A percentile compares a stretch with the other conserved stretches of the same genome.
These are phyloP conservation scores for Coniella vitis DNA, from an alignment of 2,329 filamentous ascomycete genomes.

Conservation along the genomic window DNA sequence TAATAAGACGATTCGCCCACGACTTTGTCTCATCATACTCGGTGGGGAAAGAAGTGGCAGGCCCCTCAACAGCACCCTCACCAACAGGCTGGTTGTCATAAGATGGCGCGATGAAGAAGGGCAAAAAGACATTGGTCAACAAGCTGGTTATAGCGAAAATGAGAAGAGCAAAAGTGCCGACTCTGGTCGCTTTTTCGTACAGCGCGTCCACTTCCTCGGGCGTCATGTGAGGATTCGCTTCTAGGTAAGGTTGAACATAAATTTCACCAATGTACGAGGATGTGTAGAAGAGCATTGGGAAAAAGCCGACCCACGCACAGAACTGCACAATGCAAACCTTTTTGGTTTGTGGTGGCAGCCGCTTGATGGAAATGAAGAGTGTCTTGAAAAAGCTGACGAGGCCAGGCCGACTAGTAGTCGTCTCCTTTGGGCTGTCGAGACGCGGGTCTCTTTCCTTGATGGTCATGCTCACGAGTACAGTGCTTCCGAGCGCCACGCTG, in stretches of 20 bases:
- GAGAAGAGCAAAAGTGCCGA: conserved; percentile 83
- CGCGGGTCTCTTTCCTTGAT: conserved; percentile 78
- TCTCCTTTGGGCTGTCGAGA: conserved; percentile 55
- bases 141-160: conserved; percentile 85
- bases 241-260: conserved; percentile 77
- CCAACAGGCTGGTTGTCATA: conserved; percentile 48
- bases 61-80: conserved; percentile 27
- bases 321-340: conserved; percentile 78
- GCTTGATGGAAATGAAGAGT: conserved; percentile 68
- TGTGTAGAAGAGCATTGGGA: conserved; percentile 91
- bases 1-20: conserved; percentile 57
- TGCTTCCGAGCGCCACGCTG: conserved; percentile 62
- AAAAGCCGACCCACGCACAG: conserved; percentile 91
- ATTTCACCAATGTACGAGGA: conserved; percentile 92
- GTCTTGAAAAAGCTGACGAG: conserved; percentile 72
- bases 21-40: conserved; percentile 31
- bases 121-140: conserved; percentile 71
- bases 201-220: conserved; percentile 68
- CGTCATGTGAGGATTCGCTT: conserved; percentile 70
- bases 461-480: conserved; percentile 60
- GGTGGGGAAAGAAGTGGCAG: conserved; percentile 23
- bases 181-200: conserved; percentile 78
- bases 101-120: conserved; percentile 77
- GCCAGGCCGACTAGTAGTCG: conserved; percentile 49
- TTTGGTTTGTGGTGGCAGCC: conserved; percentile 73